Percentiles rank a stretch among this genome's conserved stretches.
Evolutionary conservation across 2,329 filamentous ascomycete species (phyloP).

Genomic region (Furcasterigmium sp.): DNA sequence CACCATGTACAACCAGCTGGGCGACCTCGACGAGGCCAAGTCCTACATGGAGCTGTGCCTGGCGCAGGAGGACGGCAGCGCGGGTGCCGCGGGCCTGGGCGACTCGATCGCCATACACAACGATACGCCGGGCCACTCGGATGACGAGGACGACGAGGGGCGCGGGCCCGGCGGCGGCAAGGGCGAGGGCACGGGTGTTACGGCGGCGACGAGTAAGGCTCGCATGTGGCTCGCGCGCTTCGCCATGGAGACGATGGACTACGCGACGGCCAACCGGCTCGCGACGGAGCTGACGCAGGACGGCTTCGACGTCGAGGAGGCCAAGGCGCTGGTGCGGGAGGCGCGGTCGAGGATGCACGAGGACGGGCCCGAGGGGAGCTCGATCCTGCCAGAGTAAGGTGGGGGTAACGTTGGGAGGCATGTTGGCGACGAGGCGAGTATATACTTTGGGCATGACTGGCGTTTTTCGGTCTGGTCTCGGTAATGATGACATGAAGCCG

Average conservation of each 20-base stretch:
- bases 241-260: slow-evolving; percentile 72
- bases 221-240: slow-evolving; percentile 88
- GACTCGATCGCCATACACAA: slow-evolving; percentile 52
- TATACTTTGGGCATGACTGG: no score
- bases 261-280: slow-evolving; percentile 69
- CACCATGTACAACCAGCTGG: slow-evolving; percentile 76
- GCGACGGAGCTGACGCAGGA: slow-evolving; percentile 93
- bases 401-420: background rate
- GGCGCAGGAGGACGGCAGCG: slow-evolving; percentile 78
- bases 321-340: slow-evolving; percentile 86
- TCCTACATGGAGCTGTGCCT: slow-evolving; percentile 95
- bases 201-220: slow-evolving; percentile 84
- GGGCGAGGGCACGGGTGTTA: slow-evolving; percentile 73
- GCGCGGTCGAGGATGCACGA: slow-evolving; percentile 70
- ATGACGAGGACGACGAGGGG: slow-evolving; percentile 23
- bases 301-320: slow-evolving; percentile 93
- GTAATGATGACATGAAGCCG: no score
- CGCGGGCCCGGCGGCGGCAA: slow-evolving; percentile 18
- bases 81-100: slow-evolving; percentile 33
- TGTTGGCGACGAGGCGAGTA: no score
- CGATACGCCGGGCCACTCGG: slow-evolving; percentile 39
- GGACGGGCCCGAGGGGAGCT: slow-evolving; percentile 14
- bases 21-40: slow-evolving; percentile 73
- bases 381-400: background rate
- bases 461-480: no score